A percentile compares a stretch with the other conserved stretches of the same genome.
Evolutionary conservation across 768 basidiomycete genomes (phyloP).

Genomic region (Macrolepiota fuliginosa): DNA sequence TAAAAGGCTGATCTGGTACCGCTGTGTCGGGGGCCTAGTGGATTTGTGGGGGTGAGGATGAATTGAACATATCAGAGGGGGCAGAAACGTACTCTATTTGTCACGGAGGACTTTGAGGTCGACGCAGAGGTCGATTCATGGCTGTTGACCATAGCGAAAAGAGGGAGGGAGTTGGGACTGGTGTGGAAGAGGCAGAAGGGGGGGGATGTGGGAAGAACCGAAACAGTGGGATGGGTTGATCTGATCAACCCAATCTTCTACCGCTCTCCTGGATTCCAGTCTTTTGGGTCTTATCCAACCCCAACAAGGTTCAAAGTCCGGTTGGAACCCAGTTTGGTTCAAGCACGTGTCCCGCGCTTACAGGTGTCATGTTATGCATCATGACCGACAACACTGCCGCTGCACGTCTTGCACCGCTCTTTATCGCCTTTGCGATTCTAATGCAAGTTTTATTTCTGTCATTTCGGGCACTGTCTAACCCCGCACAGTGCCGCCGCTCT

Average conservation of each 20-base stretch:
- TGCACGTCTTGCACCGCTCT: constrained; percentile 31
- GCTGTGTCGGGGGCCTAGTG: constrained; percentile 45
- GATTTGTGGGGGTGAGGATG: constrained; percentile 12
- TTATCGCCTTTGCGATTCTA: constrained; percentile 46
- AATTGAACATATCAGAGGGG: constrained; percentile 13
- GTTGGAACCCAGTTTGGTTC: constrained; percentile 15
- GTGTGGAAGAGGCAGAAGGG: constrained; percentile 24
- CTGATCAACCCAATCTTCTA: constrained; percentile 38
- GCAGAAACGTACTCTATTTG: constrained; percentile 23
- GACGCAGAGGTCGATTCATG: constrained; percentile 26
- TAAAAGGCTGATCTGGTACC: constrained; percentile 43
- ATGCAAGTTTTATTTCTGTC: constrained; percentile 32
- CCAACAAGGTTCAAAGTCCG: constrained; percentile 20
- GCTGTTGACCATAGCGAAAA: constrained; percentile 32
- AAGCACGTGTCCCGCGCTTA: neutral
- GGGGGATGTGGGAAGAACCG: constrained; percentile 33
- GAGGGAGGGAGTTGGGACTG: constrained; percentile 23
- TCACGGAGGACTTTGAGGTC: constrained; percentile 22
- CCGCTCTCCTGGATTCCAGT: constrained; percentile 28
- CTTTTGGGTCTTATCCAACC: constrained; percentile 13
- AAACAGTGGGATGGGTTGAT: constrained; percentile 35
- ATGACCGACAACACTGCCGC: constrained; percentile 4
- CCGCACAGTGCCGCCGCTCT: constrained; percentile 35
- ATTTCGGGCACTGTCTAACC: neutral
- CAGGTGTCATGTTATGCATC: neutral